Evolutionary conservation across 176 grass and related monocot genomes (phyloP).

Genomic region (Hordeum marinum): DNA sequence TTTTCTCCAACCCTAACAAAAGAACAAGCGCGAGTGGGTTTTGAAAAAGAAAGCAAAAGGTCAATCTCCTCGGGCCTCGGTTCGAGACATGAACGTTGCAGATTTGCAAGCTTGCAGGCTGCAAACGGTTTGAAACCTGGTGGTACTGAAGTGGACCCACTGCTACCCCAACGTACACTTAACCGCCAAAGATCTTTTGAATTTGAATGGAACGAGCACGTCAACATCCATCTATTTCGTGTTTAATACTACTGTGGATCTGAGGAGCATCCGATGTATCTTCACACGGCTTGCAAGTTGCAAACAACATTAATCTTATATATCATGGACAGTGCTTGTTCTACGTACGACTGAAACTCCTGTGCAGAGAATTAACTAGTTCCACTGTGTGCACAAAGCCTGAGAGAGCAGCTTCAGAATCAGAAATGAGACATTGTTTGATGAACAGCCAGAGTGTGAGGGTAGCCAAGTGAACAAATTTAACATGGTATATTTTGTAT

Average conservation of each 20-base stretch:
- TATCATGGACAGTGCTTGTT: background rate
- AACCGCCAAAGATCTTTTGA: conserved; percentile 23
- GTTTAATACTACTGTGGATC: conserved; percentile 3
- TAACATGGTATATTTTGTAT: conserved; percentile 21
- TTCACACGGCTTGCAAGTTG: background rate
- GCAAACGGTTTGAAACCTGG: background rate
- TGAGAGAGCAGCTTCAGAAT: background rate
- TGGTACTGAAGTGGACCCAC: conserved; percentile 21
- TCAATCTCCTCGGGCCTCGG: background rate
- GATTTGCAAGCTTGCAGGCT: background rate
- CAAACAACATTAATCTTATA: background rate
- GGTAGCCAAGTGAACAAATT: background rate
- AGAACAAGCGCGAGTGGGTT: conserved; percentile 9
- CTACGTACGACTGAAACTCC: background rate
- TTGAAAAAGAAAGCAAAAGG: background rate
- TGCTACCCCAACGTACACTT: background rate
- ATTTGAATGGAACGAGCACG: conserved; percentile 23
- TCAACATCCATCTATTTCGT: background rate
- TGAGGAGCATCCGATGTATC: conserved; percentile 5
- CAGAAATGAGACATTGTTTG: background rate
- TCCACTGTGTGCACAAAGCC: background rate
- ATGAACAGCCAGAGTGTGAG: background rate
- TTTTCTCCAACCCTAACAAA: background rate
- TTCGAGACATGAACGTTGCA: background rate
- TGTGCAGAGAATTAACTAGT: background rate